Conservation (phyloP, 306 rosid genomes). For the Macrotyloma uniflorum region DNA sequence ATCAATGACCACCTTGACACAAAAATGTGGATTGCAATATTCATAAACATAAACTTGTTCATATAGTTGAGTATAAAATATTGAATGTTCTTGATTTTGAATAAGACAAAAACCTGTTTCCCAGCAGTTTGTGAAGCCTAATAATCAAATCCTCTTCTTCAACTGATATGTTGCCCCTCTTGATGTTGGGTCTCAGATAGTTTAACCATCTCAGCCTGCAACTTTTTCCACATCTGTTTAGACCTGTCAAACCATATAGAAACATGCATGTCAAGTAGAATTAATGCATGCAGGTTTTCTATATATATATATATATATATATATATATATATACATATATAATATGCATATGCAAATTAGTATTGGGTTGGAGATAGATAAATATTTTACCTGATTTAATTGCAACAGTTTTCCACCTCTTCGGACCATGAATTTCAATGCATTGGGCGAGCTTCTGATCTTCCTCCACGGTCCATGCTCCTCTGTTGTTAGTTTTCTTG, state of each 20-base stretch:
- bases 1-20: constrained; percentile 69
- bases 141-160: constrained; percentile 63
- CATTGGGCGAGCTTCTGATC: constrained; percentile 55
- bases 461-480: constrained; percentile 70
- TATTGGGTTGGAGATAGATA: not conserved
- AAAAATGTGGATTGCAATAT: not conserved
- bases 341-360: not conserved
- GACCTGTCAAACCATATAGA: constrained; percentile 34
- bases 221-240: constrained; percentile 64
- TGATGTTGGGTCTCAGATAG: constrained; percentile 74
- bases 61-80: too few species aligned
- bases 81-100: not conserved
- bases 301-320: too few species aligned
- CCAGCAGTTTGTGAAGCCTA: constrained; percentile 60
- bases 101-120: constrained; percentile 48
- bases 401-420: constrained; percentile 61
- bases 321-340: too few species aligned
- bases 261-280: not conserved
- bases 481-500: constrained; percentile 49
- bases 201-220: constrained; percentile 74
- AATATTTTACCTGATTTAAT: constrained; percentile 47
- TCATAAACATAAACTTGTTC: too few species aligned
- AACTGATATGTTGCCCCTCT: constrained; percentile 69
- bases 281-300: not conserved
- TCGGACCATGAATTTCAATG: constrained; percentile 64